Conservation (phyloP, 768 basidiomycete species). For the Collybiopsis confluens region DNA sequence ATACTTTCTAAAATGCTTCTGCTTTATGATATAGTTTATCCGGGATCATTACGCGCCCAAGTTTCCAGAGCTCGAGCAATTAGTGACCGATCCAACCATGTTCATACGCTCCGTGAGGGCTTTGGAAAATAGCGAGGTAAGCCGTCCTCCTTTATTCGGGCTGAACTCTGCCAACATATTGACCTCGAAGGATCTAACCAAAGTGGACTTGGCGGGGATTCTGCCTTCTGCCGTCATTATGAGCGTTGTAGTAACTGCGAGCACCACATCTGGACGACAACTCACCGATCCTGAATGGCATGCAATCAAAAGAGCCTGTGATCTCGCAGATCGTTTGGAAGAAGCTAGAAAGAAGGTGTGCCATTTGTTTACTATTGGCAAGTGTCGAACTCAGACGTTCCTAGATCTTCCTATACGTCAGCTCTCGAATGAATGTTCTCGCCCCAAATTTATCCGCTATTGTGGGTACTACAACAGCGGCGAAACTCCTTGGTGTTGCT, state of each 20-base stretch:
- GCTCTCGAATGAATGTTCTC: conserved; percentile 96
- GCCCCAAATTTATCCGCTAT: conserved; percentile 98
- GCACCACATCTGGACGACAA: conserved; percentile 77
- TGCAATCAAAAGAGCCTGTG: conserved; percentile 81
- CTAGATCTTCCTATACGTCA: conserved; percentile 98
- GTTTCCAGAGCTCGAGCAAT: conserved; percentile 95
- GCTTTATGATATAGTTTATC: conserved; percentile 64
- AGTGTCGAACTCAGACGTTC: too few species aligned
- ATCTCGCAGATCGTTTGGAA: conserved; percentile 84
- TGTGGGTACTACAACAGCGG: conserved; percentile 97
- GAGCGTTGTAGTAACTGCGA: conserved; percentile 94
- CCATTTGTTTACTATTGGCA: neutral
- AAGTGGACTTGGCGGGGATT: conserved; percentile 74
- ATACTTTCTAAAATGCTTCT: conserved; percentile 15
- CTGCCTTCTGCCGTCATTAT: conserved; percentile 89
- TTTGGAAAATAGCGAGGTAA: conserved; percentile 78
- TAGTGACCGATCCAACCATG: conserved; percentile 87
- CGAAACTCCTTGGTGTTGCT: conserved; percentile 95
- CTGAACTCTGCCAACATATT: neutral
- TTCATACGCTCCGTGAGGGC: conserved; percentile 89
- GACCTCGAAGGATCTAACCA: conserved; percentile 69
- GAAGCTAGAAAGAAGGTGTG: conserved; percentile 83
- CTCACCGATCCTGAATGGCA: conserved; percentile 71
- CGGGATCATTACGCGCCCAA: conserved; percentile 94
- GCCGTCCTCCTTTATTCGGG: conserved; percentile 9